Evolutionary conservation across 805 yeast species (phyloP), one percentile per base, ranked within the genome.

Genomic region (Nakazawaea wickerhamii): DNA sequence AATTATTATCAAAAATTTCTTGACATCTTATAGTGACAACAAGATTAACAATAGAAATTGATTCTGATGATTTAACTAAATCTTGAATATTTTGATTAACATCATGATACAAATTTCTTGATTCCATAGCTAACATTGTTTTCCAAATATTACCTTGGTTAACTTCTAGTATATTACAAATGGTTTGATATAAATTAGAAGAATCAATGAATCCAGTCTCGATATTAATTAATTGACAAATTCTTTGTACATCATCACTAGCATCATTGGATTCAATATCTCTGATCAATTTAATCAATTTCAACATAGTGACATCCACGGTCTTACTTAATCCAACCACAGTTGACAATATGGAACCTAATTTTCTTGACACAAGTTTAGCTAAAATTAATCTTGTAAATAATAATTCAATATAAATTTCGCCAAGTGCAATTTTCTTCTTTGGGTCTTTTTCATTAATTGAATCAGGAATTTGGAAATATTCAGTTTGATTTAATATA

Each of bases 301-400:
- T 43, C 37, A 34, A 38, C 41, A 31, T 46, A 20, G 27, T 36
- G 8, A 22, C 14, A 14, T 41, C 32, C 28, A 41, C 41, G 5
- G 36, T 15, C 18, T 44, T 41, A 19, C 27, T 15, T 11, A 38
- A 30, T 11, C 43, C 40, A 15, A 35, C 28, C 8, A 51, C 28
- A 3, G 43, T 50, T 13, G 42, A 41, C 2, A 19, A 22, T 8
- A 36, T 4, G 1, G 52, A 13, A 4, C 54, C 52, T 5, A 49
- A 19, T 28, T 49, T 55, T 15, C 30, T 30, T 5, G 45, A 41
- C 13, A 40, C 3, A 4, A 49, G 27, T 23, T 47, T 47, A 11
- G 36, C 30, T 3, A 50, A 14, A 39, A 35, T 39, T 38, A 41
- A 28, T 38, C 32, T 40, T 20, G 34, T 33, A 40, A 37, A 38